These are phyloP conservation scores for Sisymbrium altissimum DNA, from an alignment of 345 rosid species.

Conservation along the genomic window DNA sequence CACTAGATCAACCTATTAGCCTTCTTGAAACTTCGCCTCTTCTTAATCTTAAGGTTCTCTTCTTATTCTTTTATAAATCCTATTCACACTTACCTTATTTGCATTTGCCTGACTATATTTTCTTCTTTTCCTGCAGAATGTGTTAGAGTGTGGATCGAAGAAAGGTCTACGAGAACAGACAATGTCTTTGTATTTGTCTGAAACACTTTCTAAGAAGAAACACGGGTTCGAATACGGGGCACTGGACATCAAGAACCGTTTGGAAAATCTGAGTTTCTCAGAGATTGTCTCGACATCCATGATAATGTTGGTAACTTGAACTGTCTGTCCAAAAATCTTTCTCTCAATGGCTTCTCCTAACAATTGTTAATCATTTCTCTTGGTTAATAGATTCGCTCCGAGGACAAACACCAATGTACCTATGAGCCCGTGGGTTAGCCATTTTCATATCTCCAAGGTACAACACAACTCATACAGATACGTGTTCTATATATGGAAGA, in stretches of 20 bases:
- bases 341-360: background rate
- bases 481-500: background rate
- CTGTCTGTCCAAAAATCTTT: background rate
- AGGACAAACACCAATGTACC: slow-evolving; percentile 28
- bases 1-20: slow-evolving; percentile 91
- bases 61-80: background rate
- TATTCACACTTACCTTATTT: background rate
- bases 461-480: background rate
- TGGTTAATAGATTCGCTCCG: slow-evolving; percentile 48
- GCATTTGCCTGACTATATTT: background rate
- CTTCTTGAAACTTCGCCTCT: slow-evolving; percentile 49
- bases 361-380: slow-evolving; percentile 30
- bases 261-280: slow-evolving; percentile 67
- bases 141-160: slow-evolving; percentile 80
- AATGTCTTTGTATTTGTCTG: slow-evolving; percentile 67
- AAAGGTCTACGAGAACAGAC: slow-evolving; percentile 54
- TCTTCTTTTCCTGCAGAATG: slow-evolving; percentile 45
- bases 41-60: slow-evolving; percentile 37
- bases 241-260: slow-evolving; percentile 65
- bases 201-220: slow-evolving; percentile 60
- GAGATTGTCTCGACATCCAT: slow-evolving; percentile 64
- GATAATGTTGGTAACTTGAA: slow-evolving; percentile 59
- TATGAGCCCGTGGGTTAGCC: slow-evolving; percentile 82
- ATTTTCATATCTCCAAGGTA: slow-evolving; percentile 80
- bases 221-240: slow-evolving; percentile 92